These are phyloP conservation scores for Punctularia strigosozonata DNA, from an alignment of 768 basidiomycete species.

Conservation along the genomic window DNA sequence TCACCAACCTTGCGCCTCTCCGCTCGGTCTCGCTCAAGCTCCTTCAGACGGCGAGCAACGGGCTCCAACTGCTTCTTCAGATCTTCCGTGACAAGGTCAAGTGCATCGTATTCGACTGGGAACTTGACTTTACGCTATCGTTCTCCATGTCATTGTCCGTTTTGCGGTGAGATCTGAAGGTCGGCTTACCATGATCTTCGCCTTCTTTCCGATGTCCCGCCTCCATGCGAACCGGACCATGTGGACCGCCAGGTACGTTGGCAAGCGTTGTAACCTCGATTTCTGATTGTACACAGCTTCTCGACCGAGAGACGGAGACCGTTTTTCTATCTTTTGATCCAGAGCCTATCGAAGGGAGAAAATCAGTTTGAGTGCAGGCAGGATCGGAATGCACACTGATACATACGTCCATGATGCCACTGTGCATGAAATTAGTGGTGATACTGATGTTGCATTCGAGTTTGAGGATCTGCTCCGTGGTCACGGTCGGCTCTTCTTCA, in stretches of 20 bases:
- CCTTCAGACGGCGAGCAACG: constrained; percentile 59
- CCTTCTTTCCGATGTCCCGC: constrained; percentile 80
- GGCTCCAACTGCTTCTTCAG: constrained; percentile 62
- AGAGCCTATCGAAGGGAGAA: constrained; percentile 42
- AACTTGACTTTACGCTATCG: constrained; percentile 84
- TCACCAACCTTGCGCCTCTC: constrained; percentile 81
- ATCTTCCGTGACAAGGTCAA: constrained; percentile 74
- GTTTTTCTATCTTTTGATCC: constrained; percentile 80
- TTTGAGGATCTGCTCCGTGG: constrained; percentile 70
- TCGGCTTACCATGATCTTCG: constrained; percentile 82
- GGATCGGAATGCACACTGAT: constrained; percentile 3
- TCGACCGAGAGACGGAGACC: constrained; percentile 66
- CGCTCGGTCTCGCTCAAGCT: constrained; percentile 70
- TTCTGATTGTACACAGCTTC: constrained; percentile 74
- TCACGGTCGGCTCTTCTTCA: constrained; percentile 57
- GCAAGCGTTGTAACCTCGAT: constrained; percentile 74
- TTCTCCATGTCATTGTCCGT: too few relatives aligned
- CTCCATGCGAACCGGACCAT: constrained; percentile 98
- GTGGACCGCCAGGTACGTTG: constrained; percentile 77
- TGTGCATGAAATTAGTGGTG: constrained; percentile 79
- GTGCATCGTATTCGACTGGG: constrained; percentile 75
- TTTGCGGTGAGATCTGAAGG: too few relatives aligned
- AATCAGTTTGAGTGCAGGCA: background rate
- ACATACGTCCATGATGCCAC: constrained; percentile 72
- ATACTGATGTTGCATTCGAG: constrained; percentile 87